These are phyloP conservation scores for Meyerozyma carpophila DNA, from an alignment of 1,139 yeast species.

Conservation along the genomic window DNA sequence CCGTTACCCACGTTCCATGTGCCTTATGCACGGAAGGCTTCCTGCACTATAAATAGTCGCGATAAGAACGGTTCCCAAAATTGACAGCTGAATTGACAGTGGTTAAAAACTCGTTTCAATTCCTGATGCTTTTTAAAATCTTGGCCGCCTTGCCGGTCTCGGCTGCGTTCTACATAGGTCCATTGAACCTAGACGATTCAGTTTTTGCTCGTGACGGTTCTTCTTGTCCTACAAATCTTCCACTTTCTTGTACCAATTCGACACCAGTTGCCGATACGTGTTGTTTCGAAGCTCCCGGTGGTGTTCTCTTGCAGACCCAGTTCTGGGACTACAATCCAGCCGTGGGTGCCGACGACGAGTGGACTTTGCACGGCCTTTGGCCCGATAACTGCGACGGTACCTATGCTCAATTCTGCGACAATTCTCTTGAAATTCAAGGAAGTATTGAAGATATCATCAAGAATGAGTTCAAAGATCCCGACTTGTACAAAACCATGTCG, in stretches of 20 bases:
- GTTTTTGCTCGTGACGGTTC: neutral
- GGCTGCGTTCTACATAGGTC: neutral
- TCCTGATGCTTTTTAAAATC: neutral
- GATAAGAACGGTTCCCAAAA: neutral
- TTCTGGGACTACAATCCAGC: slow-evolving; percentile 14
- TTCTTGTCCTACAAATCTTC: slow-evolving; percentile 59
- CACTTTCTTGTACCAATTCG: slow-evolving; percentile 50
- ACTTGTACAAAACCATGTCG: slow-evolving; percentile 54
- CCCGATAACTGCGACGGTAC: slow-evolving; percentile 78
- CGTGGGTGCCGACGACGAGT: slow-evolving; percentile 42
- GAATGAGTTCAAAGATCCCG: slow-evolving; percentile 41
- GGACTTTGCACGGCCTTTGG: slow-evolving; percentile 86
- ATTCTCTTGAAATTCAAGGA: slow-evolving; percentile 5
- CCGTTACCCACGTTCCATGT: neutral
- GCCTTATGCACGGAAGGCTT: neutral
- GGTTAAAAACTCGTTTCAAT: neutral
- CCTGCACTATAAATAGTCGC: neutral
- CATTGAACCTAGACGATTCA: neutral
- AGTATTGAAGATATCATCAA: slow-evolving; percentile 39
- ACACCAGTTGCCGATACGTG: slow-evolving; percentile 21
- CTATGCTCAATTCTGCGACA: slow-evolving; percentile 46
- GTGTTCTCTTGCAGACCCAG: slow-evolving; percentile 13
- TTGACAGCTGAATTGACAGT: neutral
- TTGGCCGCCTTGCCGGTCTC: neutral
- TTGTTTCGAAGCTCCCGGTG: slow-evolving; percentile 14